Evolutionary conservation across 495 filamentous ascomycete species (phyloP), one percentile per base, ranked within the genome.

Genomic region (Talaromyces ruber): DNA sequence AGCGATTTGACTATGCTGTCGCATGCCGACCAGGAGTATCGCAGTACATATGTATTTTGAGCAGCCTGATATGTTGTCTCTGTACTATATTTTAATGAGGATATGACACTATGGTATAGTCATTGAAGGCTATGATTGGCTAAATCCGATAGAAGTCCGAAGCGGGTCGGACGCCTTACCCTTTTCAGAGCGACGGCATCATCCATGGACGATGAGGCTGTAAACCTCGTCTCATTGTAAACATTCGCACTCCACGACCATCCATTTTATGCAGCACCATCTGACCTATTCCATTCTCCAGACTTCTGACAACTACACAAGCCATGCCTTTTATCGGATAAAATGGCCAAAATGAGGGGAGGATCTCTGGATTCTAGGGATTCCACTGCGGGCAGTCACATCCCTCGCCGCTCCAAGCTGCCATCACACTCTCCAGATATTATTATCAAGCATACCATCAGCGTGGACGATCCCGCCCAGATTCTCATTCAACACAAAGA

Each of bases 371-470:
- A 73, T 63, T 73, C 72, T 21, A 69, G 70, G 34, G 70, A 73
- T 57, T 63, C 61, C 56, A 63, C 72, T 64, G 64, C 68, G 39
- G 71, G 72, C 59, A 68, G 71, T 52, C 64, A 68, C 29, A 68
- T 70, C 29, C 68, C 66, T 62, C 70, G 69, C 61, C 73, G 72
- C 39, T 76, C 75, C 51, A 79, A 80, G 62, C 68, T 83, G 8
- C 81, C 81, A 21, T 67, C 71, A 18, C 78, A 79, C 61, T 79
- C 81, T 7, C 81, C 79, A 2, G 75, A 78, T 4, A 59, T 79
- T n/a, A 69, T 85, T 52, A 62, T 55, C 4, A 71, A 74, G 47
- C 78, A 84, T 57, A 84, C 82, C 0, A 75, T 84, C 59, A 74
- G 74, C 37, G 70, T 85, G 1, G 72, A 70, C 0, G 74, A 82